A percentile compares a stretch with the other conserved stretches of the same genome.
These are phyloP conservation scores for Lepidium didymum DNA, from an alignment of 345 rosid species.

Conservation along the genomic window DNA sequence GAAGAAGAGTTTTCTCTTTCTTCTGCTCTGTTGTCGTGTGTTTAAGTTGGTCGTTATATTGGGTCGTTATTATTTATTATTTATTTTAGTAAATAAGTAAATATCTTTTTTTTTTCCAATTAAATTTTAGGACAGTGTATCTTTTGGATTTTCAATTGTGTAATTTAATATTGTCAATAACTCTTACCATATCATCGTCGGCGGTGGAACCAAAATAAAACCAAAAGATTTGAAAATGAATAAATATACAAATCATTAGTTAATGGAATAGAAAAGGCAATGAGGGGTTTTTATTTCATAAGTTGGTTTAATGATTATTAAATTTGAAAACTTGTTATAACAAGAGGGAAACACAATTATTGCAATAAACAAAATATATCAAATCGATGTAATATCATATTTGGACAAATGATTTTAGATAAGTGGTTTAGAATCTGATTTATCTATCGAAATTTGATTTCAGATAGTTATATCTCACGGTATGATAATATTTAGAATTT, in stretches of 20 bases:
- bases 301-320: conserved; percentile 19
- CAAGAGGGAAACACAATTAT: conserved; percentile 32
- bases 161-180: not conserved
- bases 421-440: too few relatives aligned
- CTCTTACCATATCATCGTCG: conserved; percentile 11
- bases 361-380: not conserved
- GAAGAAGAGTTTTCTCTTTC: conserved; percentile 5
- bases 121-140: conserved; percentile 1
- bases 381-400: not conserved
- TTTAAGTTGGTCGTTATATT: conserved; percentile 36
- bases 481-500: too few relatives aligned
- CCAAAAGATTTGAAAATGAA: not conserved
- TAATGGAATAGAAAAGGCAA: conserved; percentile 8
- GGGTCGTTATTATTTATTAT: conserved; percentile 18
- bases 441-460: too few relatives aligned
- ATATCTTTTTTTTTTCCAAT: not conserved
- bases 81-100: not conserved
- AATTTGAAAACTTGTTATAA: conserved; percentile 29
- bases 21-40: conserved; percentile 22
- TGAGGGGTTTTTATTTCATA: conserved; percentile 11
- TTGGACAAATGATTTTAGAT: too few relatives aligned
- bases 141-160: conserved; percentile 3
- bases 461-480: too few relatives aligned
- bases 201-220: conserved; percentile 15
- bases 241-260: conserved; percentile 6